These are phyloP conservation scores for Cicer arietinum DNA, from an alignment of 306 rosid species.

Conservation along the genomic window DNA sequence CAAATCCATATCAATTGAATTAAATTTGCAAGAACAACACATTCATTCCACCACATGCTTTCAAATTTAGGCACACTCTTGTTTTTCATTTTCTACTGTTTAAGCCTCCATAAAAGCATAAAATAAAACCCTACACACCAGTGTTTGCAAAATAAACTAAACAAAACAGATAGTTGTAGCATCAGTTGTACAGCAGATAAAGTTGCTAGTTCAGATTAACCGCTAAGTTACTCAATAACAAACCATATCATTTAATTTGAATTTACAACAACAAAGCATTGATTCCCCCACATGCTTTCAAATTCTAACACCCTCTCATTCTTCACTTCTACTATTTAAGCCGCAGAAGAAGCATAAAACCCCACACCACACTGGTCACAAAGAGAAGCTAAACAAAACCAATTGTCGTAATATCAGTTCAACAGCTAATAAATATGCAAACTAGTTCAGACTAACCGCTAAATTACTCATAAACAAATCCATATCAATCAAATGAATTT, in stretches of 20 bases:
- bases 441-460: background rate
- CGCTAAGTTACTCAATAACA: background rate
- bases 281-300: background rate
- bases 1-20: constrained; percentile 22
- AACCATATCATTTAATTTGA: constrained; percentile 7
- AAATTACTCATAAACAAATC: constrained; percentile 20
- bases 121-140: constrained; percentile 16
- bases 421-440: constrained; percentile 18
- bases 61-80: background rate
- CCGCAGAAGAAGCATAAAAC: background rate
- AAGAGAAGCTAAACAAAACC: background rate
- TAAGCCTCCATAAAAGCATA: constrained; percentile 5
- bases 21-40: constrained; percentile 3
- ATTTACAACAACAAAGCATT: background rate
- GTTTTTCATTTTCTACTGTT: constrained; percentile 3
- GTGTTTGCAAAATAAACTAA: background rate
- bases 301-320: background rate
- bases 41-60: constrained; percentile 13
- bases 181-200: constrained; percentile 14
- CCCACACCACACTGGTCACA: background rate
- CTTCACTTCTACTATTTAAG: constrained; percentile 1
- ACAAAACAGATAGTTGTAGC: background rate
- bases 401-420: background rate
- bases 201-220: constrained; percentile 7
- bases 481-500: background rate